Evolutionary conservation across 2,329 filamentous ascomycete species (phyloP), one percentile per base, ranked within the genome.

Genomic region (Fusarium liriodendri): DNA sequence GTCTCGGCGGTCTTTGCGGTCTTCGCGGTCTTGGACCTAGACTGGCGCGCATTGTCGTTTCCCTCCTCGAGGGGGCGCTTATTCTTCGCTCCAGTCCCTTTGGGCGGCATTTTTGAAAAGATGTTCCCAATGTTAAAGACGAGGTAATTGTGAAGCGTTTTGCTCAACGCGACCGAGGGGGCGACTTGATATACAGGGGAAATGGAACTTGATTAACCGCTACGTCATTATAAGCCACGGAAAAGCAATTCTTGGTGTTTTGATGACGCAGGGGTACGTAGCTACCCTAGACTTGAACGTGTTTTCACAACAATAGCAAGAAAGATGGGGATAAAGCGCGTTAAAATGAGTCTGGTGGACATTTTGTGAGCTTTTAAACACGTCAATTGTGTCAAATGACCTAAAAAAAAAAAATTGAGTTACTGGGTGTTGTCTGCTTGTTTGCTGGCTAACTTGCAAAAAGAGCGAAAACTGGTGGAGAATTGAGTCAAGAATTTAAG

Each of bases 91-190:
- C 42, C 40, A 6, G 14, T n/a, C 29, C 50, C 25, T 32, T 57
- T 70, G 7, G 55, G 70, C 2, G 66, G 66, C 70, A 73, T 72
- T 2, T 62, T 68, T 35, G 25, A 6, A 20, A 2, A 22, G 22
- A 38, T 58, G 13, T 32, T 27, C 5, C n/a, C 14, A 22, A n/a
- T 5, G 18, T 10, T 29, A 14, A 40, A 20, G 32, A 33, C 7
- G 38, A 33, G 40, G 42, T 40, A 13, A 45, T 32, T 32, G 27
- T 60, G 25, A 35, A 27, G 27, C 66, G 25, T 37, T 35, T 47
- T 13, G 8, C 11, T 27, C 6, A 10, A 18, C 55, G 22, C 22
- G 10, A 29, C 11, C 7, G 14, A 20, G 9, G 11, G 54, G 20
- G n/a, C 8, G 20, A 25, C 32, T 35, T 57, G 32, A 58, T 37